phyloP scores from a whole-genome alignment of 257 asterid genomes.

The Solanum ossicruentum region DNA sequence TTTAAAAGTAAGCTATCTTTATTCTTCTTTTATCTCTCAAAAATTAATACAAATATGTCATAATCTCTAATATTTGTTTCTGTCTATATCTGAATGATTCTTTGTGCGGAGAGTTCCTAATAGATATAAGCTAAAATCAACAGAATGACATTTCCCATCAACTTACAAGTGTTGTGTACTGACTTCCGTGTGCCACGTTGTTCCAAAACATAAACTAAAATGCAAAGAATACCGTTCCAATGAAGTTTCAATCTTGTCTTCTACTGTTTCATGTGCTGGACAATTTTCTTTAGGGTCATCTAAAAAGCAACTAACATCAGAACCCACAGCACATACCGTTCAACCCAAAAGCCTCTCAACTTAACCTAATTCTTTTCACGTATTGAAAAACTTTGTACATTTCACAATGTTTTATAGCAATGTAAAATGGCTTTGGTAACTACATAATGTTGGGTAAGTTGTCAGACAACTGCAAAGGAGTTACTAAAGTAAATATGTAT shows the following conservation, averaged over 20 bases:
- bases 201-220: not conserved
- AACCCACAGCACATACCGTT: not conserved
- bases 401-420: not conserved
- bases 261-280: not conserved
- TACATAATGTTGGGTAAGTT: not conserved
- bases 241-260: not conserved
- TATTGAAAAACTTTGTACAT: not conserved
- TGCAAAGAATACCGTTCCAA: not conserved
- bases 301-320: not conserved
- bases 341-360: not conserved
- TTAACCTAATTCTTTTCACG: not conserved
- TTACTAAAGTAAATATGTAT: not conserved
- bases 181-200: not conserved
- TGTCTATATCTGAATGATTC: not conserved
- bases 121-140: not conserved
- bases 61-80: not conserved
- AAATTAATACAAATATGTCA: not conserved
- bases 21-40: not conserved
- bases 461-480: not conserved
- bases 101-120: not conserved
- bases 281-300: not conserved
- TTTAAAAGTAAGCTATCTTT: not conserved
- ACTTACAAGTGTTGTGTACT: not conserved
- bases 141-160: not conserved
- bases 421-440: not conserved